phyloP scores from a whole-genome alignment of 352 stramenopile genomes.

The Albugo candida region DNA sequence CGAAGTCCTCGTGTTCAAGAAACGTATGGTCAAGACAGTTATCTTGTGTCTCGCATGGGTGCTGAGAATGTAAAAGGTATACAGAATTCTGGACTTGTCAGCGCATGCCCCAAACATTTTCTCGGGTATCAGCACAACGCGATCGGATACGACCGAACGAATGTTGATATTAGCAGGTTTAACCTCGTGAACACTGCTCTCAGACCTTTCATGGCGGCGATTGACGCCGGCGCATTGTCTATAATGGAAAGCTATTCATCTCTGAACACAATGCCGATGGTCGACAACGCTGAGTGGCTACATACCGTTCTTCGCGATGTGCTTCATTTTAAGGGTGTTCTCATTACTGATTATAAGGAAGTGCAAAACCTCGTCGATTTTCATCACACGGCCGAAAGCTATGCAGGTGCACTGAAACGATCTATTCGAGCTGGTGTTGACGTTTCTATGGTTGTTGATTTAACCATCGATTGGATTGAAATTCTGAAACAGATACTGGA shows the following conservation, averaged over 20 bases:
- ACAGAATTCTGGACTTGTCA: slow-evolving; percentile 36
- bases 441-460: slow-evolving; percentile 69
- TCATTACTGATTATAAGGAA: slow-evolving; percentile 86
- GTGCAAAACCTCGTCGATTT: slow-evolving; percentile 74
- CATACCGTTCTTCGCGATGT: slow-evolving; percentile 60
- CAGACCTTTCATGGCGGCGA: slow-evolving; percentile 63
- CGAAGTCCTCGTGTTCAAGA: slow-evolving; percentile 82
- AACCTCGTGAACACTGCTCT: slow-evolving; percentile 75
- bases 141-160: slow-evolving; percentile 61
- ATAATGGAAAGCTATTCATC: slow-evolving; percentile 91
- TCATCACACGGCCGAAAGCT: slow-evolving; percentile 50
- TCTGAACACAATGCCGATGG: slow-evolving; percentile 82
- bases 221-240: slow-evolving; percentile 58
- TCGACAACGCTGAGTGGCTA: slow-evolving; percentile 49
- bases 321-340: slow-evolving; percentile 76
- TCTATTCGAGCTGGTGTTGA: slow-evolving; percentile 77
- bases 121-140: slow-evolving; percentile 76
- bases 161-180: slow-evolving; percentile 51
- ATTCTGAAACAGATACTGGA: slow-evolving; percentile 4
- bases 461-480: not conserved
- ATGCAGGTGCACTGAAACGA: slow-evolving; percentile 41
- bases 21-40: slow-evolving; percentile 85
- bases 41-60: slow-evolving; percentile 48
- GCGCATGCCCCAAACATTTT: slow-evolving; percentile 82
- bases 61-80: slow-evolving; percentile 55